Evolutionary conservation across 345 rosid genomes (phyloP).

Genomic region (Eucalyptus victrix): DNA sequence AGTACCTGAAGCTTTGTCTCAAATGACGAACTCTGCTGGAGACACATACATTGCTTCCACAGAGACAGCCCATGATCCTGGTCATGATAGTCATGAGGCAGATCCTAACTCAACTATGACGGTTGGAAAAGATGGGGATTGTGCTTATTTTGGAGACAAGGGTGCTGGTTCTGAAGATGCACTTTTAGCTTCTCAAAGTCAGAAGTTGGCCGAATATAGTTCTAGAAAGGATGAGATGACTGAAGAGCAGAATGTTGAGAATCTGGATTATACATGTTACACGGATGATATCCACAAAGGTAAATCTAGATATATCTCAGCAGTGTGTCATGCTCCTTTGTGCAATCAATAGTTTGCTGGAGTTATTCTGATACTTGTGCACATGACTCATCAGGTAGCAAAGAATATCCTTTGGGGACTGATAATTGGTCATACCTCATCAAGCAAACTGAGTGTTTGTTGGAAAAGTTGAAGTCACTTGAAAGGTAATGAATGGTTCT

Average conservation of each 20-base stretch:
- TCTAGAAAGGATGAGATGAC: background rate
- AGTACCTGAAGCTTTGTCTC: constrained; percentile 45
- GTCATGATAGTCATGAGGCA: constrained; percentile 6
- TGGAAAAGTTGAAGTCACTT: constrained; percentile 67
- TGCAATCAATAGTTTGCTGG: constrained; percentile 3
- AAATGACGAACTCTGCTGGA: constrained; percentile 10
- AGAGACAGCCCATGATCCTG: constrained; percentile 15
- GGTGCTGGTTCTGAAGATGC: background rate
- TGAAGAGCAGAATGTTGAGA: background rate
- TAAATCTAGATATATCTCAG: background rate
- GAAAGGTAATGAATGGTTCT: constrained; percentile 37
- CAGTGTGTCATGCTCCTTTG: background rate
- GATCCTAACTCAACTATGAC: constrained; percentile 1
- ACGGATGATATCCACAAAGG: background rate
- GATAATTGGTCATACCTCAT: constrained; percentile 41
- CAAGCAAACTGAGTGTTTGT: constrained; percentile 38
- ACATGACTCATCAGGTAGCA: constrained; percentile 1
- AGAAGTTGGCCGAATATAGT: background rate
- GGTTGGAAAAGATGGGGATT: background rate
- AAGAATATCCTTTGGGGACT: constrained; percentile 10
- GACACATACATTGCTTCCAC: constrained; percentile 4
- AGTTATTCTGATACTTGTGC: background rate
- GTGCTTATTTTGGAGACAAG: background rate
- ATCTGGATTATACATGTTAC: background rate
- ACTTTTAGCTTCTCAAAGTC: background rate